Percentiles rank a stretch among this genome's conserved stretches.
phyloP scores from a whole-genome alignment of 1,284 basidiomycete genomes.

The Rhodotorula sp. region DNA sequence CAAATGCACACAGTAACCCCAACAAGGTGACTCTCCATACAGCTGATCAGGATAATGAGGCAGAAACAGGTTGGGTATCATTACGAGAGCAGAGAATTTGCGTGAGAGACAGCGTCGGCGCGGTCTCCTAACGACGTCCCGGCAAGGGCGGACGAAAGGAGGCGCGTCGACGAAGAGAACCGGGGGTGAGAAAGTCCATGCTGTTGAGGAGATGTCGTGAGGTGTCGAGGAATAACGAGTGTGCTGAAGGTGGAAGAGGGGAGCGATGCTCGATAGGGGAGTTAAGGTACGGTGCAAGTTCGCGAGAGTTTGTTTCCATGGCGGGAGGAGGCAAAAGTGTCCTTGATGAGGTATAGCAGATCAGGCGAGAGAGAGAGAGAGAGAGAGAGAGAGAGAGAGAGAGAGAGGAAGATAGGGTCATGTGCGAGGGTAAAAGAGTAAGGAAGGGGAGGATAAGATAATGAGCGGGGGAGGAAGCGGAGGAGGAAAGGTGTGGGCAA shows the following conservation, averaged over 20 bases:
- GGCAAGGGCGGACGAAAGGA: background rate
- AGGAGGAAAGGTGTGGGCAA: background rate
- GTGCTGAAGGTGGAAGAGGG: background rate
- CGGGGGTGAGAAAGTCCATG: constrained; percentile 3
- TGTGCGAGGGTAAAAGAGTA: constrained; percentile 5
- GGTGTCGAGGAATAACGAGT: background rate
- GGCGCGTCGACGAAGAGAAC: background rate
- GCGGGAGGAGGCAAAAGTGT: background rate
- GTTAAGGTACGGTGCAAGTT: background rate
- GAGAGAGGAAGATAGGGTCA: background rate
- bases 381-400: too few species aligned
- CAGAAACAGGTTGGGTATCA: constrained; percentile 8
- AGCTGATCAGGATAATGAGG: too few species aligned
- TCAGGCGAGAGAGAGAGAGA: background rate
- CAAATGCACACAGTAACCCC: too few species aligned
- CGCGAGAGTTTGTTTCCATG: background rate
- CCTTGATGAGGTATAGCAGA: constrained; percentile 1
- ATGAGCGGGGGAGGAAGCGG: too few species aligned
- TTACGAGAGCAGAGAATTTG: background rate
- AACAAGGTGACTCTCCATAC: background rate
- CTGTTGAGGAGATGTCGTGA: background rate
- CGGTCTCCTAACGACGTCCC: too few species aligned
- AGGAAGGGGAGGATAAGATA: background rate
- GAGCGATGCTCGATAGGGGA: background rate
- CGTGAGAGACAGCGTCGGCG: background rate